Evolutionary conservation across 306 rosid species (phyloP).

Genomic region (Cajanus cajan): DNA sequence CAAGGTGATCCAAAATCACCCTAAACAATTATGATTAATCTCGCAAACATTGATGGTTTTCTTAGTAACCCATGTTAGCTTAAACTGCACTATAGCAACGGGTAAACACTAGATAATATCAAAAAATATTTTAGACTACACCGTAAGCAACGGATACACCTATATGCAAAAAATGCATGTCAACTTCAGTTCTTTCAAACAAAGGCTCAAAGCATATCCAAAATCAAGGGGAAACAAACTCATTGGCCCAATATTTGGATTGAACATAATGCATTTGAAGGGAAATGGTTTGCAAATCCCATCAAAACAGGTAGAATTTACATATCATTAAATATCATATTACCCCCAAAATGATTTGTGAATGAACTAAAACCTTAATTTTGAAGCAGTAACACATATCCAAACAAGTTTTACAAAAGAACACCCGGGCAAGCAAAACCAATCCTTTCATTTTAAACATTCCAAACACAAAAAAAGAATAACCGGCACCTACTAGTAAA

Average conservation of each 20-base stretch:
- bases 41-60: neutral
- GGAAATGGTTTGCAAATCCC: neutral
- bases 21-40: neutral
- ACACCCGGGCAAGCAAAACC: neutral
- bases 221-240: neutral
- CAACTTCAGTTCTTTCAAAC: neutral
- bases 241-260: neutral
- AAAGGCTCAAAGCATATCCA: neutral
- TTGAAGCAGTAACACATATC: neutral
- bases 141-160: too few relatives aligned
- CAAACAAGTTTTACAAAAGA: neutral
- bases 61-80: neutral
- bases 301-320: neutral
- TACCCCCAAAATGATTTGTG: neutral
- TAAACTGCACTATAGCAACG: too few relatives aligned
- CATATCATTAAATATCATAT: neutral
- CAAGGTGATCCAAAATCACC: neutral
- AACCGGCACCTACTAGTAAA: neutral
- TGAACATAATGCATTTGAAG: neutral
- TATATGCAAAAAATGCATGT: neutral
- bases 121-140: too few relatives aligned
- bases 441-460: neutral
- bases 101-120: too few relatives aligned
- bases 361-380: neutral
- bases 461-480: neutral